These are phyloP conservation scores for Plenodomus biglobosus DNA, from an alignment of 2,329 filamentous ascomycete genomes.

Conservation along the genomic window DNA sequence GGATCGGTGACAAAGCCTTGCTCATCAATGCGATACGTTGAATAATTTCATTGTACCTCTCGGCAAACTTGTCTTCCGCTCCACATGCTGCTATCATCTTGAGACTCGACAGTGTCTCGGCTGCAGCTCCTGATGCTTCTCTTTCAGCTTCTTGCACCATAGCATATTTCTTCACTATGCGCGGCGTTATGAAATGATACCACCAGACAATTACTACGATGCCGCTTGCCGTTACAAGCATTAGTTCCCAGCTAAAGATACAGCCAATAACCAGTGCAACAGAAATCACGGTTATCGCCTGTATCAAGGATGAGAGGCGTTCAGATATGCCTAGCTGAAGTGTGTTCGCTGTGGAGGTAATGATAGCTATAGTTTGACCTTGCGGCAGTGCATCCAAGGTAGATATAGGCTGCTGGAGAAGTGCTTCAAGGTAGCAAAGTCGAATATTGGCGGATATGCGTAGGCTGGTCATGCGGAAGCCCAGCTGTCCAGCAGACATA, in stretches of 20 bases:
- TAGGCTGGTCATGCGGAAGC: conserved; percentile 95
- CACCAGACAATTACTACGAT: conserved; percentile 24
- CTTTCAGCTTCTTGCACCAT: conserved; percentile 35
- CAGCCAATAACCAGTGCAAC: conserved; percentile 46
- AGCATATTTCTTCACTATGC: conserved; percentile 18
- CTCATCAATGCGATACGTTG: conserved; percentile 20
- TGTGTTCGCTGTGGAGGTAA: conserved; percentile 69
- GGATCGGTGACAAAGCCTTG: conserved; percentile 16
- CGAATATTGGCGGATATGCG: conserved; percentile 54
- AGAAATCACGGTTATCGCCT: conserved; percentile 70
- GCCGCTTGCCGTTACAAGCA: conserved; percentile 26
- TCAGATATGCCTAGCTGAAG: conserved; percentile 80
- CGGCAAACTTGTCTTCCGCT: conserved; percentile 47
- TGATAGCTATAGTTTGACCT: conserved; percentile 31
- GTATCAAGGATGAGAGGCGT: conserved; percentile 49
- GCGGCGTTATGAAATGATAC: conserved; percentile 23
- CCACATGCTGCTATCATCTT: conserved; percentile 53
- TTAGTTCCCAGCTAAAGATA: conserved; percentile 36
- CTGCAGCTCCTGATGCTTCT: conserved; percentile 48
- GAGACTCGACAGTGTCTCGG: conserved; percentile 57
- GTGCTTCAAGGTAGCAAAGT: conserved; percentile 23
- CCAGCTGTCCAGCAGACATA: conserved; percentile 68
- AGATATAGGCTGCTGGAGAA: conserved; percentile 28
- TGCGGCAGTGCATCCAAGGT: conserved; percentile 30
- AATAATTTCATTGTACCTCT: conserved; percentile 49